Evolutionary conservation across 2,329 filamentous ascomycete genomes (phyloP), one percentile per base, ranked within the genome.

Genomic region (Penicillium sp.): DNA sequence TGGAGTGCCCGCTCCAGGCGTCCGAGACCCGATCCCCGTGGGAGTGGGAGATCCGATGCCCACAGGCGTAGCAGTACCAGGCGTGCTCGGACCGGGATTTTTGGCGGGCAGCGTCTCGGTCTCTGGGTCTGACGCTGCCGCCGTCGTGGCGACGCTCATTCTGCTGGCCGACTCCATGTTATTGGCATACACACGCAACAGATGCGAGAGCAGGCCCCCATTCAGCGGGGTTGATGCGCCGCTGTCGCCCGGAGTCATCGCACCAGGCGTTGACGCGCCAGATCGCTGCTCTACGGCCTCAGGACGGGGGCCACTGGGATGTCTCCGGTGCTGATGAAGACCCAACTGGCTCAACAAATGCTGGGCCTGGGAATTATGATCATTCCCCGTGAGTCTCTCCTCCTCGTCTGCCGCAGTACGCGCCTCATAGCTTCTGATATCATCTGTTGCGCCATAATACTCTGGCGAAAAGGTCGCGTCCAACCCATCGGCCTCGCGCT

Each of bases 111-210:
- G 15, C 14, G 66, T 63, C 49, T 71, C 65, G 1, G 54, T 58
- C 4, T 66, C 61, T 3, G 57, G 63, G 20, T 71, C 65, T 0
- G 60, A 55, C 3, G 65, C 63, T 4, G 62, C 49, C 6, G 62
- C 37, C 0, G 64, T 62, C 1, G 68, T 63, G 17, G 58, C 61
- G 28, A 63, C 54, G 45, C 65, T 68, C 60, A 67, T 67, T 7
- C 67, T 50, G 37, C 62, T 75, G 43, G 63, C 68, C 59, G 69
- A 72, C 25, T 67, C 71, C 57, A 71, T 65, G 68, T 81, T 79
- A 66, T 84, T 79, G 61, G 84, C 82, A 71, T 90, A 89, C 3
- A 91, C 80, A 71, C 87, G 89, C 47, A 93, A 78, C 0, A 94
- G 77, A 0, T 86, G 88, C 1, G 87, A 86, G 0, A 94, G 77